phyloP scores from a whole-genome alignment of 306 rosid species.

The Castanea mollissima region DNA sequence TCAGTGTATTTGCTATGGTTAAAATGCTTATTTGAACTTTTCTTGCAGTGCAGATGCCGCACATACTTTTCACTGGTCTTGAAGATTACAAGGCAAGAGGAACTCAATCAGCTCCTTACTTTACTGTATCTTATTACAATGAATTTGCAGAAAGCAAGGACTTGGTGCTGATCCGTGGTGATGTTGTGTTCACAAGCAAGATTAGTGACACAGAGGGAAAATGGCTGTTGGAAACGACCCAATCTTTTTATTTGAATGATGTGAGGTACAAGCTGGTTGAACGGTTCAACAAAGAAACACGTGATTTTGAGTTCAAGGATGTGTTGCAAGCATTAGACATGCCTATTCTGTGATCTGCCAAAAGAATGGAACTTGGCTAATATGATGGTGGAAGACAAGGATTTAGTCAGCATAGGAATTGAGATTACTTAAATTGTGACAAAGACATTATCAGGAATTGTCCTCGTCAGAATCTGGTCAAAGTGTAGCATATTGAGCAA shows the following conservation, averaged over 20 bases:
- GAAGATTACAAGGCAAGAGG: slow-evolving; percentile 96
- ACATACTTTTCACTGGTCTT: slow-evolving; percentile 81
- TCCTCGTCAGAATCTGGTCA: not conserved
- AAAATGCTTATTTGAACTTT: slow-evolving; percentile 16
- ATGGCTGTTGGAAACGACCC: slow-evolving; percentile 80
- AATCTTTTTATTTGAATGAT: slow-evolving; percentile 82
- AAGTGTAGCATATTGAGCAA: not conserved
- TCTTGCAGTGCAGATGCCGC: slow-evolving; percentile 76
- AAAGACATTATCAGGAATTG: not conserved
- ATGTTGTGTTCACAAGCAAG: slow-evolving; percentile 78
- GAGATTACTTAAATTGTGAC: not conserved
- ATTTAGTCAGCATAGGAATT: not conserved
- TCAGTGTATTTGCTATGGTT: not conserved
- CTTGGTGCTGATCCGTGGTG: slow-evolving; percentile 81
- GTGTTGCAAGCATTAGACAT: slow-evolving; percentile 75
- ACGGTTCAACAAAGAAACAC: slow-evolving; percentile 77
- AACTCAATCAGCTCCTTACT: slow-evolving; percentile 89
- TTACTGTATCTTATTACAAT: slow-evolving; percentile 59
- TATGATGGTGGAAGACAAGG: not conserved
- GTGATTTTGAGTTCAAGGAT: slow-evolving; percentile 90
- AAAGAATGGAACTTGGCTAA: not conserved
- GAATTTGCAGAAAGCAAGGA: slow-evolving; percentile 92
- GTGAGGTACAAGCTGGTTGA: slow-evolving; percentile 73
- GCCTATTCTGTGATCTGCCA: slow-evolving; percentile 53
- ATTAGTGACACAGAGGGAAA: slow-evolving; percentile 72